Evolutionary conservation across 2,329 filamentous ascomycete species (phyloP), one percentile per base, ranked within the genome.

Genomic region (Cytospora piceicola): DNA sequence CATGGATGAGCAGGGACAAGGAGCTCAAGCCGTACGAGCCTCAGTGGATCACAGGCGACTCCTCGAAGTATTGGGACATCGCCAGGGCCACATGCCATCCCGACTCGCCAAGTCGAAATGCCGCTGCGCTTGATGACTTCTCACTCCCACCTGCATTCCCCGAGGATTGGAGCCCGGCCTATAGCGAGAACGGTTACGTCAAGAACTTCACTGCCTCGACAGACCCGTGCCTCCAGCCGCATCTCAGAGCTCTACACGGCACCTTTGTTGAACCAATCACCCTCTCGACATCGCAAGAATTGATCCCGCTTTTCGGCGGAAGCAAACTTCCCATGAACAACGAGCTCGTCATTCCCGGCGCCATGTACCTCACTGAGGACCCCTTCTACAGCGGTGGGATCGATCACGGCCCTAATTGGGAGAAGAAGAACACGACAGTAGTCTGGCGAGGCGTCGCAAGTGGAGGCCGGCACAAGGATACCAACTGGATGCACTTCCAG

Each of bases 401-500:
- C 9, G 76, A 76, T 11, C 83, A 83, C 64, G 88, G 89, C 54
- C 78, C 83, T 15, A 73, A 78, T 6, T 90, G 89, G 88, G 75
- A 79, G 4, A 74, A 81, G 39, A 91, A 91, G 75, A 76, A 77
- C 32, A 79, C 84, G 62, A 78, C 76, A 4, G 76, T 88, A 55
- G 77, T 89, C 42, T 91, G 88, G 88, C 85, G 88, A 46, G 88
- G 88, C 55, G 84, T 86, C 2, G 87, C 85, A 3, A 88, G 87
- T 9, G 88, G 88, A 3, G 88, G 87, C 1, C 78, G 80, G 32
- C 75, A 81, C 55, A 77, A 76, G 64, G 71, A 72, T n/a, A 73
- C 86, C 54, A 90, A 84, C 67, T 92, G 89, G 89, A 81, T 81
- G 39, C 84, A 86, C 42, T 90, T 91, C 71, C 89, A 92, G 68